Conservation (phyloP, 495 filamentous ascomycete species). For the Arthonia radiata region DNA sequence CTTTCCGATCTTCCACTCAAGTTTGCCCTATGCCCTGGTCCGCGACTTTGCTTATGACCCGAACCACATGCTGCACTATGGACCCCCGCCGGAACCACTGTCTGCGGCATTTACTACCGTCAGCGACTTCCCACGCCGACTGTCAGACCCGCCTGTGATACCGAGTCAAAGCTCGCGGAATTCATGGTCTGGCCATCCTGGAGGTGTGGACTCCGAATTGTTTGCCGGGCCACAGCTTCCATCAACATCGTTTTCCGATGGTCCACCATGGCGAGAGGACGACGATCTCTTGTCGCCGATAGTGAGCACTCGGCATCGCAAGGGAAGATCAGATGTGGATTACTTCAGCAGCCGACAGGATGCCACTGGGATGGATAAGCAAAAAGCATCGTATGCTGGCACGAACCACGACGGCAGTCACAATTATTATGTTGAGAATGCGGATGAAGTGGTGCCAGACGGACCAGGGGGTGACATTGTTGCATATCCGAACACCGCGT, state of each 20-base stretch:
- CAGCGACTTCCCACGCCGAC: conserved; percentile 47
- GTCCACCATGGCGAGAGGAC: conserved; percentile 92
- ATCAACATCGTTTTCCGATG: conserved; percentile 68
- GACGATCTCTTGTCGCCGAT: conserved; percentile 83
- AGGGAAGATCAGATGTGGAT: conserved; percentile 49
- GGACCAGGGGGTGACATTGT: conserved; percentile 61
- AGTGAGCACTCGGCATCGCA: conserved; percentile 50
- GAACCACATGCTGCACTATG: conserved; percentile 75
- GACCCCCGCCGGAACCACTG: conserved; percentile 49
- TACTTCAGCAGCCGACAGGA: conserved; percentile 19
- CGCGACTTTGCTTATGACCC: conserved; percentile 87
- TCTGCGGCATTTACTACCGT: conserved; percentile 54
- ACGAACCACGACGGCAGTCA: conserved; percentile 50
- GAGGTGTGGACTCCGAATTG: conserved; percentile 23
- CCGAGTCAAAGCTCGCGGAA: conserved; percentile 27
- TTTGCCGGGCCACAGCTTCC: no score
- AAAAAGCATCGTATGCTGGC: conserved; percentile 39
- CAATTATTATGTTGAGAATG: conserved; percentile 48
- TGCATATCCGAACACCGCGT: conserved; percentile 45
- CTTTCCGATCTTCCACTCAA: conserved; percentile 67
- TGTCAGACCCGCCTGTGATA: conserved; percentile 53
- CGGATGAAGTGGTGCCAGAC: conserved; percentile 34
- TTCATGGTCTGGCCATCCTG: conserved; percentile 25
- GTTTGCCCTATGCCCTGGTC: conserved; percentile 67
- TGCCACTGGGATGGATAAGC: conserved; percentile 16